Evolutionary conservation across 2,329 filamentous ascomycete species (phyloP).

Genomic region (Fusarium incarnatum): DNA sequence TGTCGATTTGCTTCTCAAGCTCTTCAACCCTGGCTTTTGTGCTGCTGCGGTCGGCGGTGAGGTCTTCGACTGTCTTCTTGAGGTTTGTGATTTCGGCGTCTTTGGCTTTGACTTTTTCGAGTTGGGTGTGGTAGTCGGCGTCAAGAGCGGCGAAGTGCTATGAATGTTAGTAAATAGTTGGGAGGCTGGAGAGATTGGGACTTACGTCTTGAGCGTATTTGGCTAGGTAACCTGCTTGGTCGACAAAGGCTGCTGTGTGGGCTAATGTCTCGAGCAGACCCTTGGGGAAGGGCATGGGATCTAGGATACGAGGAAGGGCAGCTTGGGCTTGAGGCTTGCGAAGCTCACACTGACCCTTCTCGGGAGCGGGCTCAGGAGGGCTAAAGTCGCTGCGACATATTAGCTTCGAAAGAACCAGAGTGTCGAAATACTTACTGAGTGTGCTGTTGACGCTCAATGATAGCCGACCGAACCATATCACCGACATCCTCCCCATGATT

Average conservation of each 20-base stretch:
- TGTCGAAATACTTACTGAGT: constrained; percentile 14
- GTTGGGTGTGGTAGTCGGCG: not conserved
- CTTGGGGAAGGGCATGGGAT: constrained; percentile 27
- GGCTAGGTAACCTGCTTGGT: constrained; percentile 38
- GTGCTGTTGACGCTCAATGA: constrained; percentile 8
- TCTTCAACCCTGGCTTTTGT: accelerated
- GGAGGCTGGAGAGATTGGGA: too few species aligned
- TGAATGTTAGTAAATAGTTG: accelerated
- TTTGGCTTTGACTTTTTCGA: constrained; percentile 3
- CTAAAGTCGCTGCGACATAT: not conserved
- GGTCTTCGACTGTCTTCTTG: not conserved
- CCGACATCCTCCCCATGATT: not conserved
- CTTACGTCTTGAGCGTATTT: constrained; percentile 32
- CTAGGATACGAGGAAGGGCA: constrained; percentile 12
- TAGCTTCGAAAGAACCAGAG: not conserved
- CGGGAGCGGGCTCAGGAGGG: not conserved
- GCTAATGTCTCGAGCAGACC: constrained; percentile 26
- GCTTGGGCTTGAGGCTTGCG: constrained; percentile 18
- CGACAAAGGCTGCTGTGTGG: constrained; percentile 21
- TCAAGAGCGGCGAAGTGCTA: not conserved
- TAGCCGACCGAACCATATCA: constrained; percentile 7
- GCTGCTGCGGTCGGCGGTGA: not conserved
- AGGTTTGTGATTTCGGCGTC: constrained; percentile 6
- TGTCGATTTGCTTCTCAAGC: not conserved
- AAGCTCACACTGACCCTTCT: constrained; percentile 22